Percentiles rank a stretch among this genome's conserved stretches.
phyloP scores from a whole-genome alignment of 2,329 filamentous ascomycete species.

The Aphanocladium album region DNA sequence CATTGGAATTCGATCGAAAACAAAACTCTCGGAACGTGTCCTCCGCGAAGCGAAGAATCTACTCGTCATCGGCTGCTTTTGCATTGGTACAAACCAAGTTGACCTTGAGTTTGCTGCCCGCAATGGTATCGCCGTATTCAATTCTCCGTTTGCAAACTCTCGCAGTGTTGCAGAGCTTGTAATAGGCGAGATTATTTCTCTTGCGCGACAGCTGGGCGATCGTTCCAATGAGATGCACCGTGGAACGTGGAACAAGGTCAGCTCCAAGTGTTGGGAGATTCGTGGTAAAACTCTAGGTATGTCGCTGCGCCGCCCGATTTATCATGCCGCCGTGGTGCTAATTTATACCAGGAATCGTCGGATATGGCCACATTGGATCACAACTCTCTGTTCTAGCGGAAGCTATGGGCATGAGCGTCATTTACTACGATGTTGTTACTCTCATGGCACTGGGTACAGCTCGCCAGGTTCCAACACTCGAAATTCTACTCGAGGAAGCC shows the following conservation, averaged over 20 bases:
- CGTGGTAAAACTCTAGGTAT: conserved; percentile 89
- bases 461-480: conserved; percentile 72
- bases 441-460: conserved; percentile 92
- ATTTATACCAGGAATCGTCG: conserved; percentile 66
- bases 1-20: conserved; percentile 97
- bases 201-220: conserved; percentile 89
- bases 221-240: conserved; percentile 91
- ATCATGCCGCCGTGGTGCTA: not conserved
- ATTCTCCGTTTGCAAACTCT: conserved; percentile 97
- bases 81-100: conserved; percentile 96
- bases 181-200: conserved; percentile 85
- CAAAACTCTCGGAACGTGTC: conserved; percentile 82
- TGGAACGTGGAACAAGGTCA: conserved; percentile 97
- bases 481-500: conserved; percentile 68
- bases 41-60: conserved; percentile 88
- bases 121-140: conserved; percentile 94
- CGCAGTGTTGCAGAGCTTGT: conserved; percentile 94
- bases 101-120: conserved; percentile 77
- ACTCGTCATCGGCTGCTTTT: conserved; percentile 96
- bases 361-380: conserved; percentile 95
- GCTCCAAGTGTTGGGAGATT: conserved; percentile 94
- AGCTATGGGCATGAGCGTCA: conserved; percentile 95
- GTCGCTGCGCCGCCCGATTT: conserved; percentile 16
- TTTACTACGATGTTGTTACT: conserved; percentile 93
- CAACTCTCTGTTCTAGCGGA: conserved; percentile 94